These are phyloP conservation scores for Boletus subcaerulescens DNA, from an alignment of 768 basidiomycete genomes.

Conservation along the genomic window DNA sequence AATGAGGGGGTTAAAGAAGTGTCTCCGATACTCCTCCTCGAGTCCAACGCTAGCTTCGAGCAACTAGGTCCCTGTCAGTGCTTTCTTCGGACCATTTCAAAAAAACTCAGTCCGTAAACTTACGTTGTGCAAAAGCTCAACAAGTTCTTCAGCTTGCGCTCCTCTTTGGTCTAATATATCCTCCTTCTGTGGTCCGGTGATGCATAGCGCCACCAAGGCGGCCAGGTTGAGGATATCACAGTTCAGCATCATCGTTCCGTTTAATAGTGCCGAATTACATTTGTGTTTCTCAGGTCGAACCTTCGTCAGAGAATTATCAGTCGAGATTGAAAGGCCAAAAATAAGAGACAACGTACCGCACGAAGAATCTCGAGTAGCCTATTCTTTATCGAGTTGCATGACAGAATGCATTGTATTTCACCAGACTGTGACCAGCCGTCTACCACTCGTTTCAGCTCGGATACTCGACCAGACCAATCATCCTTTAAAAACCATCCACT, in stretches of 20 bases:
- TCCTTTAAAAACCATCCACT: constrained; percentile 7
- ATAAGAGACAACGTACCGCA: constrained; percentile 6
- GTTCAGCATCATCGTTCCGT: constrained; percentile 11
- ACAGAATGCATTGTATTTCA: constrained; percentile 11
- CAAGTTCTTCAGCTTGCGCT: constrained; percentile 5
- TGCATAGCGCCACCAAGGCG: constrained; percentile 10
- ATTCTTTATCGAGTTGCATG: constrained; percentile 9
- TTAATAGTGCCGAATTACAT: constrained; percentile 25
- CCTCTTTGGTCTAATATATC: constrained; percentile 1
- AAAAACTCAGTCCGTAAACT: background rate
- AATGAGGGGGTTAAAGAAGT: constrained; percentile 18
- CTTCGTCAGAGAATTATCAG: constrained; percentile 14
- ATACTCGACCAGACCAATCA: constrained; percentile 7
- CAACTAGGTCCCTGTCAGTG: constrained; percentile 15
- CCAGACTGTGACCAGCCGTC: constrained; percentile 5
- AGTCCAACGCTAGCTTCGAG: constrained; percentile 17
- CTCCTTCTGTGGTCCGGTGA: constrained; percentile 5
- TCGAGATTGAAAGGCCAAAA: background rate
- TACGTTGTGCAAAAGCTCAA: constrained; percentile 27
- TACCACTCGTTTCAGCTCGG: constrained; percentile 7
- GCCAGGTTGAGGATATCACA: constrained; percentile 21
- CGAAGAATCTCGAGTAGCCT: constrained; percentile 15
- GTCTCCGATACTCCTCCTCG: constrained; percentile 16
- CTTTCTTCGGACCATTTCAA: background rate
- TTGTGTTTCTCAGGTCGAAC: constrained; percentile 9